These are phyloP conservation scores for Eucalyptus tenuipes DNA, from an alignment of 345 rosid genomes.

Conservation along the genomic window DNA sequence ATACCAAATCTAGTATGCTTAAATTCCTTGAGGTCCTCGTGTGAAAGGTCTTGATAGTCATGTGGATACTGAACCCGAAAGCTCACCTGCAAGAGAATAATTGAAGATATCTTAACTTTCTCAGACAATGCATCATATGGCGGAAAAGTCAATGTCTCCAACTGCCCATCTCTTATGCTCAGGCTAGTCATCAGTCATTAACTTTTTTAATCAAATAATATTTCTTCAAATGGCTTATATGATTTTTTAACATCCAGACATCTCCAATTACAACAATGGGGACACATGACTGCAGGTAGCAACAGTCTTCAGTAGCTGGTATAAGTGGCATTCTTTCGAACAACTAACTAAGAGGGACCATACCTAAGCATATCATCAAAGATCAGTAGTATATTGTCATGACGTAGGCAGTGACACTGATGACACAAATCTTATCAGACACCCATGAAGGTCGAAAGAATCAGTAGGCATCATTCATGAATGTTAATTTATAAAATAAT, in stretches of 20 bases:
- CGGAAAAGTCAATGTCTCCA: neutral
- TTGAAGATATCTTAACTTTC: neutral
- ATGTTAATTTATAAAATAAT: neutral
- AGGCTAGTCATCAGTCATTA: neutral
- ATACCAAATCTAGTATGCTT: constrained; percentile 98
- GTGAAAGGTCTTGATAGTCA: constrained; percentile 81
- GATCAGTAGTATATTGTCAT: neutral
- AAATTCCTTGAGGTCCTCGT: constrained; percentile 94
- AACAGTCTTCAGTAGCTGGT: neutral
- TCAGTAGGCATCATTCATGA: neutral
- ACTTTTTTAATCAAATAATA: neutral
- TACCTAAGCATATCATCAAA: neutral
- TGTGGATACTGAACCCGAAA: constrained; percentile 89
- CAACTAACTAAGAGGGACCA: neutral
- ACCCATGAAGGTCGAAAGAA: neutral
- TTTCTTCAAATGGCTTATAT: neutral
- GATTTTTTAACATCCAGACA: neutral
- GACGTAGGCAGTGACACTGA: neutral
- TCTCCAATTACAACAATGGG: neutral
- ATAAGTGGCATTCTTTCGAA: neutral
- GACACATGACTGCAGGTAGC: neutral
- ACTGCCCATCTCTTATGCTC: neutral
- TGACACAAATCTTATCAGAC: neutral
- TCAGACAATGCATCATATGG: neutral
- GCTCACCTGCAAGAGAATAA: constrained; percentile 55